Conservation (phyloP, 2,329 filamentous ascomycete species). For the Pseudogymnoascus sp. region DNA sequence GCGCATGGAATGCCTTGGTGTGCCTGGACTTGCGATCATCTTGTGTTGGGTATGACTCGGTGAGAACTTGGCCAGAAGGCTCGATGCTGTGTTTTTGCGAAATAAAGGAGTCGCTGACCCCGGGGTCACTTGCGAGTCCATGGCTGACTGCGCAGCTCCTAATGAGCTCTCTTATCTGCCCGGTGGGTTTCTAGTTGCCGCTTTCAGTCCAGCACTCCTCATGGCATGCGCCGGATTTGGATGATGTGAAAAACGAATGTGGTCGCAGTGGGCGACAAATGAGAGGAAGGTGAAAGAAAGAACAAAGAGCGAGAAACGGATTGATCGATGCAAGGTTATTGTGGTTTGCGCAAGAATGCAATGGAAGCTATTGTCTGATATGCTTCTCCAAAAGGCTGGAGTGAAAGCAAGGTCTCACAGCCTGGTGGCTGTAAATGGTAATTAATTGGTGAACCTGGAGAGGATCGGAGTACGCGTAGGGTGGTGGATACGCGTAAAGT, state of each 20-base stretch:
- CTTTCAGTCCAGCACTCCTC: neutral
- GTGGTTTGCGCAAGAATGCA: neutral
- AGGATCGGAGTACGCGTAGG: neutral
- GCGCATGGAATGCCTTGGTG: neutral
- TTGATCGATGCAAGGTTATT: neutral
- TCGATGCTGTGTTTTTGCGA: slow-evolving; percentile 18
- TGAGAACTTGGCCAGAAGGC: slow-evolving; percentile 23
- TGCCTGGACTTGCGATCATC: slow-evolving; percentile 16
- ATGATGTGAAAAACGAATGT: neutral
- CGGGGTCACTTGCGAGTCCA: neutral
- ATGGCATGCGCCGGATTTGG: slow-evolving; percentile 3
- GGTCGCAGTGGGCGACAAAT: neutral
- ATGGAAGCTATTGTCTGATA: neutral
- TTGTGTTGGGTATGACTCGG: slow-evolving; percentile 24
- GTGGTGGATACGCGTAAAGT: slow-evolving; percentile 3
- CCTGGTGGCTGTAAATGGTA: neutral
- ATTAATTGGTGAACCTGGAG: slow-evolving; percentile 4
- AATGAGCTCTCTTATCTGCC: neutral
- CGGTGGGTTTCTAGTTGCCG: neutral
- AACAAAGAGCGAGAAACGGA: neutral
- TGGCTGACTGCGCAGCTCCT: neutral
- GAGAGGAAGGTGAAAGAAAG: neutral
- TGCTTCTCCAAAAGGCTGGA: neutral
- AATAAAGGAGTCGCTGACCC: neutral
- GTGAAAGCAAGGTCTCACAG: slow-evolving; percentile 4